Percentiles rank a stretch among this genome's conserved stretches.
Conservation (phyloP, 495 filamentous ascomycete species). For the Viridothelium virens region DNA sequence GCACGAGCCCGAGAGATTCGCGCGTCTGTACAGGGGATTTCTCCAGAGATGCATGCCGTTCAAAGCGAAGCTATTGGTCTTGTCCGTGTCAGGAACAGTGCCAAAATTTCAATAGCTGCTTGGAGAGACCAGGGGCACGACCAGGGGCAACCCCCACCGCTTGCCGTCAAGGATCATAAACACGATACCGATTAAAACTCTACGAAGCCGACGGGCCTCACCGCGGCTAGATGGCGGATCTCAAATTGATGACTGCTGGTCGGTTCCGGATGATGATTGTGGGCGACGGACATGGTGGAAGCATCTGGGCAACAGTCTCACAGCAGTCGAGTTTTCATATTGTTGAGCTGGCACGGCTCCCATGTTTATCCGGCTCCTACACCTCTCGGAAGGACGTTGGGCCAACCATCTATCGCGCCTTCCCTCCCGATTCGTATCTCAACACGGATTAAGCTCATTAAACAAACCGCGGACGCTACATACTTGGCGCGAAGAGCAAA, state of each 20-base stretch:
- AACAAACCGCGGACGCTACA: background rate
- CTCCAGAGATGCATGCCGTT: background rate
- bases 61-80: background rate
- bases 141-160: background rate
- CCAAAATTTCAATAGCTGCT: constrained; percentile 12
- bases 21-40: background rate
- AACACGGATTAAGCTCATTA: background rate
- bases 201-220: background rate
- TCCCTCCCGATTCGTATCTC: background rate
- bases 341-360: background rate
- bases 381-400: background rate
- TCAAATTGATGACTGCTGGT: background rate
- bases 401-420: background rate
- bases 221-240: background rate
- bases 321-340: background rate
- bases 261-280: background rate
- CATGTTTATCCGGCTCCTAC: constrained; percentile 5
- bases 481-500: background rate
- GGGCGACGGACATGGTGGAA: background rate
- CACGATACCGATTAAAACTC: background rate
- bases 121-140: background rate
- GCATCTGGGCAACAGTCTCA: background rate
- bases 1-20: constrained; percentile 6
- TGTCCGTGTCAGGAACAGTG: background rate
- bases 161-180: background rate